Evolutionary conservation across 257 asterid species (phyloP), one percentile per base, ranked within the genome.

Genomic region (Anisodus tanguticus): DNA sequence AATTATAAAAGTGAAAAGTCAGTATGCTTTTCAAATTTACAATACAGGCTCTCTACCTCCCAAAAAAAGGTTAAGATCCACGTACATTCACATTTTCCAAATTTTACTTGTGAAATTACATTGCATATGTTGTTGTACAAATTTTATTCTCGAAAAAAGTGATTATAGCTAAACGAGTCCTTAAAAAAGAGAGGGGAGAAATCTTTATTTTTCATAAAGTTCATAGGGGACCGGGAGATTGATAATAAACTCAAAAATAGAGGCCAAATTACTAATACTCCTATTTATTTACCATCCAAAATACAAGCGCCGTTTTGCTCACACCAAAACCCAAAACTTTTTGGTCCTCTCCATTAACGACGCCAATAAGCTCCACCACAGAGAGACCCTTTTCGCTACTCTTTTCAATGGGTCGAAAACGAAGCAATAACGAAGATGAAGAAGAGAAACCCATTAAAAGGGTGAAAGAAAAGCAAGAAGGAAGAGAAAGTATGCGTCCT

Each of bases 401-500:
- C 54, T 11, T 43, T 51, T 4, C 67, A 26, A 86, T 83, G 88
- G 88, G 82, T 58, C 47, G 81, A 45, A 79, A 79, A 19, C 70
- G 84, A 41, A 85, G 57, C 70, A 51, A 72, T n/a, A 54, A 31
- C 22, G 85, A 79, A 16, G 80, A 74, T 12, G 83, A 84, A 81
- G 83, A 59, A 51, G 79, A 54, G 8, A 79, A 79, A 54, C 43
- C 54, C 3, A 15, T 41, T 9, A 55, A 70, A 45, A 64, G n/a
- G 17, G 82, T 54, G 64, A 86, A 66, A 82, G 86, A 87, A 89
- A 87, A 41, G 83, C 81, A 88, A 68, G 72, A 58, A 37, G 76
- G 37, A 84, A 88, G 62, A 87, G 93, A 90, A 19, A 16, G 87
- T 13, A 51, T 92, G 87, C 95, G 91, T 51, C 98, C 99, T 5